Evolutionary conservation across 257 asterid genomes (phyloP), one percentile per base, ranked within the genome.

Genomic region (Scutellaria barbata): DNA sequence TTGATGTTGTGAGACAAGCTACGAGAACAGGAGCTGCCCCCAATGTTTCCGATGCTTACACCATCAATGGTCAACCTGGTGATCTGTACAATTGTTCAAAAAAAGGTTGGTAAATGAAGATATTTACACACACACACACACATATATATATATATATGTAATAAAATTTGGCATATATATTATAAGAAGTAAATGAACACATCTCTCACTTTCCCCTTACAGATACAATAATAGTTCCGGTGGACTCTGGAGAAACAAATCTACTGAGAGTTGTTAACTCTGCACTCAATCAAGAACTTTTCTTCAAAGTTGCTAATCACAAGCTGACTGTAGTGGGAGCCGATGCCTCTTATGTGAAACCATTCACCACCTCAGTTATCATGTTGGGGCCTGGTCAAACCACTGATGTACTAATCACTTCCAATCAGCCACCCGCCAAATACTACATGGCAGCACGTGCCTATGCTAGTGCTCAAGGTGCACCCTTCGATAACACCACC

Each of bases 311-410:
- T 0, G 96, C 98, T 6, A 89, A 85, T 71, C 99, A 94, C 82
- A 86, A 77, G 74, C 77, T 94, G 7, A 91, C 92, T 0, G 97
- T 94, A n/a, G 97, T 94, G 0, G 97, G 87, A 43, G 96, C 97
- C 3, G 97, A 94, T 20, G 97, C 95, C 66, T 84, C 89, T 0
- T 91, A 91, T 54, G 74, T 85, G 8, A 94, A 86, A 74, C 96
- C 99, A 71, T 91, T 91, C 82, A 88, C 87, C 68, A 89, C 99
- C 74, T 77, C 90, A 1, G 89, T 88, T 56, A 65, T 94, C 78
- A 89, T 94, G 98, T 84, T 94, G 18, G 98, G 98, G 5, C 98
- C 98, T 0, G 97, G 98, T 13, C 93, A 94, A 59, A 94, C 98
- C 16, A 94, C 98, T 2, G 96, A 94, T 64, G 96, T 94, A 54